Percentiles rank a stretch among this genome's conserved stretches.
Evolutionary conservation across 148 eudicot species (phyloP).

Genomic region (Vaccinium myrtillus): DNA sequence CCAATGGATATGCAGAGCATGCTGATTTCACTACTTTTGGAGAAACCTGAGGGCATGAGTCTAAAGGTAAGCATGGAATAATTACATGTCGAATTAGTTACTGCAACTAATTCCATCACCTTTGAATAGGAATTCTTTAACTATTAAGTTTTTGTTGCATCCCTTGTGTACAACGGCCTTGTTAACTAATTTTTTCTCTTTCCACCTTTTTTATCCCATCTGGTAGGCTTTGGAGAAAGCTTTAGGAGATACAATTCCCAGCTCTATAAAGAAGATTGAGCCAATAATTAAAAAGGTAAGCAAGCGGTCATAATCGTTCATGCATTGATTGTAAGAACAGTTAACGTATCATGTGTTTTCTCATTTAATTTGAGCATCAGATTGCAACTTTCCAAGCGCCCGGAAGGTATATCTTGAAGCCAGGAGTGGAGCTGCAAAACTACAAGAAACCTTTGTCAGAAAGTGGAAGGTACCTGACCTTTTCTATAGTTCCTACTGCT

Average conservation of each 20-base stretch:
- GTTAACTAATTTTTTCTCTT: not conserved
- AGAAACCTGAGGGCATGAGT: constrained; percentile 85
- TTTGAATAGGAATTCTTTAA: not conserved
- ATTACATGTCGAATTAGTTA: not conserved
- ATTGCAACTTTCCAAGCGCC: constrained; percentile 75
- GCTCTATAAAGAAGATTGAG: constrained; percentile 61
- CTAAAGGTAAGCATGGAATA: constrained; percentile 52
- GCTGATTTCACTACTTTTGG: constrained; percentile 61
- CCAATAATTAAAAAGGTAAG: constrained; percentile 75
- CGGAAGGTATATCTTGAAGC: constrained; percentile 75
- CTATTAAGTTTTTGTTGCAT: not conserved
- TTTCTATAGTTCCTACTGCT: not conserved
- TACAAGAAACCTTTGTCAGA: constrained; percentile 46
- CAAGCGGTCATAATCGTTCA: constrained; percentile 23
- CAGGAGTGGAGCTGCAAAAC: constrained; percentile 60
- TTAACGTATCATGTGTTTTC: constrained; percentile 21
- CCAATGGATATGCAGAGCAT: constrained; percentile 53
- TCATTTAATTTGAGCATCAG: constrained; percentile 43
- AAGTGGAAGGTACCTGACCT: constrained; percentile 51
- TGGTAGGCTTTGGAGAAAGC: constrained; percentile 86
- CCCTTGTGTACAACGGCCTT: not conserved
- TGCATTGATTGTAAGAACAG: not conserved
- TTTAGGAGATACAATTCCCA: constrained; percentile 61
- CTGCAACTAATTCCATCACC: not conserved
- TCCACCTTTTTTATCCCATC: not conserved